Base-by-base conservation (phyloP, 352 stramenopile genomes). In the Phytophthora lateralis region DNA sequence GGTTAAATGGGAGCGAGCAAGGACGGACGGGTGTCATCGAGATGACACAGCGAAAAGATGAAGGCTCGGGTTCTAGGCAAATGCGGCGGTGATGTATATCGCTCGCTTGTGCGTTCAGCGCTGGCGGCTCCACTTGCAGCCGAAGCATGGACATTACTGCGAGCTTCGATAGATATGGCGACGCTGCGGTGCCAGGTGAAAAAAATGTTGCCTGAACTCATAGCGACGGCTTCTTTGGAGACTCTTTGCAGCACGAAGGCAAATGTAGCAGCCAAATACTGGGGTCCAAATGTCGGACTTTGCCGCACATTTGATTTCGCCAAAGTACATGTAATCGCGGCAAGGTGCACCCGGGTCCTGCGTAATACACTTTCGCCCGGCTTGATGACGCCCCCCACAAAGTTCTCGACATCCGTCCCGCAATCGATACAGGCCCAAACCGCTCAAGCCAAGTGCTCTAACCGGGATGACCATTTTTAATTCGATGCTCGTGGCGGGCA, bases 321-420 rank as follows among this genome's bases (percentile, higher is more conserved):
- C 6, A 37, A 39, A 10, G 21, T n/a, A n/a, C n/a, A n/a, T n/a
- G n/a, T 15, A 12, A 24, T 21, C 17, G 24, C 34, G 34, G 12
- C 18, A 10, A 9, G 14, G 34, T 35, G 37, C 45, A 39, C 15
- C 39, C 6, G 26, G 20, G n/a, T 41, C 32, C 26, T 57, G 21
- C 38, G 53, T 60, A 53, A 46, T 52, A 52, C 44, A 8, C 38
- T n/a, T 35, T 35, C 21, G 35, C 20, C 5, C 21, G 43, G 49
- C 32, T 55, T 63, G 60, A 67, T 67, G 52, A 67, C 48, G 60
- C 27, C 37, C 35, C 45, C 18, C n/a, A 24, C 26, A 21, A 24
- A 27, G 5, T 30, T 60, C 6, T 30, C 26, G 7, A 30, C 26
- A 37, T 46, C 5, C 44, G 44, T 63, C 60, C 35, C 43, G 55